phyloP scores from a whole-genome alignment of 1,284 basidiomycete genomes.

The Rhodofomes roseus region DNA sequence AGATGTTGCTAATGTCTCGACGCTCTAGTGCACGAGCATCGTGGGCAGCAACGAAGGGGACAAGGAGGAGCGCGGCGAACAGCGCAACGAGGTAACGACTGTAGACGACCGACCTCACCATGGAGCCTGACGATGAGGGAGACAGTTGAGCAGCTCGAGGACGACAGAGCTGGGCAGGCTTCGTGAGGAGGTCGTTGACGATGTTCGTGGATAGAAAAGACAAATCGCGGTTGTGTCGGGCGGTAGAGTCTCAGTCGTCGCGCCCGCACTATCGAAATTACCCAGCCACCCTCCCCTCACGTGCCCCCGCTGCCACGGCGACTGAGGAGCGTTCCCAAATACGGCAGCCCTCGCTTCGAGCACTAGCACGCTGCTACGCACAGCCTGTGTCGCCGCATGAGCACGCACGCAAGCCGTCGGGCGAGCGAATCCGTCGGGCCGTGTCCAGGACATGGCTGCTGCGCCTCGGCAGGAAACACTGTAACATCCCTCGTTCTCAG shows the following conservation, averaged over 20 bases:
- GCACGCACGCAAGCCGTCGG: not conserved
- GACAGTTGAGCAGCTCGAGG: not conserved
- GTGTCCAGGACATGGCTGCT: not conserved
- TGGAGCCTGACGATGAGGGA: slow-evolving; percentile 6
- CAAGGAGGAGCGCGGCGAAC: slow-evolving; percentile 5
- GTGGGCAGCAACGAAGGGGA: slow-evolving; percentile 3
- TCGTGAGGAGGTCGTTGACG: slow-evolving; percentile 7
- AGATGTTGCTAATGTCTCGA: slow-evolving; percentile 1
- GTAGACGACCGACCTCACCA: slow-evolving; percentile 7
- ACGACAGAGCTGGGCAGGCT: slow-evolving; percentile 1
- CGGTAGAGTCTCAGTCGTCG: not conserved
- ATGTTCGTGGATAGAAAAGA: not conserved
- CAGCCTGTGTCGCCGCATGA: not conserved
- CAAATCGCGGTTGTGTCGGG: not conserved
- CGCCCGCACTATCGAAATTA: not conserved
- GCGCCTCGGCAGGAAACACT: too few relatives aligned
- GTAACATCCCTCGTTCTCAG: too few relatives aligned
- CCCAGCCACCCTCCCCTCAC: not conserved
- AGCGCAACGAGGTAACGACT: slow-evolving; percentile 7
- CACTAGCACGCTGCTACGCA: not conserved
- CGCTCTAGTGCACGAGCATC: slow-evolving; percentile 5
- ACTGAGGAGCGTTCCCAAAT: not conserved
- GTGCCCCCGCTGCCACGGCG: slow-evolving; percentile 1
- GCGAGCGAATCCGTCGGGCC: not conserved
- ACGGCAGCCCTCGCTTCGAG: not conserved